Conservation (phyloP, 23 red algal genomes). For the Gracilaria caudata region DNA sequence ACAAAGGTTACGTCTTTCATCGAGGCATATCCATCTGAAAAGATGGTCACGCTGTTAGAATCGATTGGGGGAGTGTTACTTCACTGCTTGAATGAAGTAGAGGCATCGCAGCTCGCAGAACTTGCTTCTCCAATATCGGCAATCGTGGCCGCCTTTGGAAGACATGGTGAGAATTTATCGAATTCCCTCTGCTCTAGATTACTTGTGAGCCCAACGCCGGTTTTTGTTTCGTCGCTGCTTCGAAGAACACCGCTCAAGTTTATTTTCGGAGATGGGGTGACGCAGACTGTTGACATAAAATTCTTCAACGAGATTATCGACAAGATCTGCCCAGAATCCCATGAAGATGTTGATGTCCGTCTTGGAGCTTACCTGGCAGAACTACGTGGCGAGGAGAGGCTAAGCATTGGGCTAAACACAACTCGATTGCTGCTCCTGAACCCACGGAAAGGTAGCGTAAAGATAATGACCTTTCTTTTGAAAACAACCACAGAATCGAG, state of each 20-base stretch:
- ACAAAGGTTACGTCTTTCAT: not conserved
- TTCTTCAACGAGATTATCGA: not conserved
- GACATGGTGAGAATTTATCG: not conserved
- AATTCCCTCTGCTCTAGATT: not conserved
- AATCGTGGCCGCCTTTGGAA: not conserved
- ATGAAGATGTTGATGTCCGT: not conserved
- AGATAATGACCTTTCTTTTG: not conserved
- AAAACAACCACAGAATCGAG: not conserved
- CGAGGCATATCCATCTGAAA: too few species aligned
- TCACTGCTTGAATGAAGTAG: not conserved
- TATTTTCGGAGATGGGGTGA: constrained; percentile 18
- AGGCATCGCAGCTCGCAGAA: not conserved
- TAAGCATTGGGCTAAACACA: not conserved
- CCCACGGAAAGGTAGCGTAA: not conserved
- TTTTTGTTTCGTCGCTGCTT: not conserved
- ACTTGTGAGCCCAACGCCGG: not conserved
- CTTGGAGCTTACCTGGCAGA: not conserved
- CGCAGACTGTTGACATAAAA: not conserved
- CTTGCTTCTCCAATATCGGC: constrained; percentile 9
- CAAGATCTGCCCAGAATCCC: not conserved
- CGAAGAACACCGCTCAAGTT: not conserved
- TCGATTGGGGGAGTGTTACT: not conserved
- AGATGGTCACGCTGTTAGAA: not conserved
- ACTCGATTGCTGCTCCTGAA: not conserved
- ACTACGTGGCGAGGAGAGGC: not conserved